A percentile compares a stretch with the other conserved stretches of the same genome.
phyloP scores from a whole-genome alignment of 768 basidiomycete genomes.

The Roridomyces roridus region DNA sequence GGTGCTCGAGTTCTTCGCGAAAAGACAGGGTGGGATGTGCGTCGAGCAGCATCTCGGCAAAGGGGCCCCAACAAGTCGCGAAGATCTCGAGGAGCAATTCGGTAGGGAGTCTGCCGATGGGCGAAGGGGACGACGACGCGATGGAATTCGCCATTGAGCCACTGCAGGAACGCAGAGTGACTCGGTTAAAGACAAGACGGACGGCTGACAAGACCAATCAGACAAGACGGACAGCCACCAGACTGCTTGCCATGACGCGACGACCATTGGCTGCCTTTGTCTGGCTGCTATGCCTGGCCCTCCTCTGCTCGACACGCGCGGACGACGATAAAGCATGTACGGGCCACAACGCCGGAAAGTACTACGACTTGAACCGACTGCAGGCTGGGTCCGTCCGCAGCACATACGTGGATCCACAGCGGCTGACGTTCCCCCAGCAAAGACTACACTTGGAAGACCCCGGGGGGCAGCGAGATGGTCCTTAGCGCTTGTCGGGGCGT shows the following conservation, averaged over 20 bases:
- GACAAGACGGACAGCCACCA: background rate
- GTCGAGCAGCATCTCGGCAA: too few species aligned
- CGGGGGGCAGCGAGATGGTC: slow-evolving; percentile 51
- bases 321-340: slow-evolving; percentile 65
- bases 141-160: too few species aligned
- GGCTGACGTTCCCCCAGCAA: slow-evolving; percentile 46
- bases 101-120: too few species aligned
- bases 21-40: too few species aligned
- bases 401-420: slow-evolving; percentile 13
- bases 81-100: too few species aligned
- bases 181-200: too few species aligned
- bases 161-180: too few species aligned
- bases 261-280: background rate
- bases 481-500: slow-evolving; percentile 72
- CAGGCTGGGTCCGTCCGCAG: slow-evolving; percentile 53
- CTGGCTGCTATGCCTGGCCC: background rate
- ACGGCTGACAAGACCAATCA: too few species aligned
- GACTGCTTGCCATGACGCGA: slow-evolving; percentile 2
- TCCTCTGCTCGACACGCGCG: background rate
- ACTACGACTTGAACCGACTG: slow-evolving; percentile 72
- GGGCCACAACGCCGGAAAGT: slow-evolving; percentile 57
- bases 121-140: too few species aligned
- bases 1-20: too few species aligned
- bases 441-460: slow-evolving; percentile 64
- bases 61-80: too few species aligned